These are phyloP conservation scores for Oryza meridionalis DNA, from an alignment of 176 grass and related monocot species.

Conservation along the genomic window DNA sequence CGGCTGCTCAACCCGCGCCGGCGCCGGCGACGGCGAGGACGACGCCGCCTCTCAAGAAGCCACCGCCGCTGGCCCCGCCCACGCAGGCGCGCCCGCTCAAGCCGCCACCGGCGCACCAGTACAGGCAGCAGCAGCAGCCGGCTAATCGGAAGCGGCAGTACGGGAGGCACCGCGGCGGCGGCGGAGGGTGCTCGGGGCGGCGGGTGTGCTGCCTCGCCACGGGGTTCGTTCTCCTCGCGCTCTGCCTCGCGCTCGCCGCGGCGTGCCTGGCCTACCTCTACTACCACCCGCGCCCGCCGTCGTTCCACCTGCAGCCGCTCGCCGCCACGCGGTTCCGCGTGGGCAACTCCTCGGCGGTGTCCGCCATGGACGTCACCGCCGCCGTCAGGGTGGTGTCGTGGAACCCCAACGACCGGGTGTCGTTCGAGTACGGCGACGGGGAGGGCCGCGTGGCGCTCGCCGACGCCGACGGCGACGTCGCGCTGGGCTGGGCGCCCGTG, in stretches of 20 bases:
- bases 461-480: slow-evolving; percentile 68
- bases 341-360: slow-evolving; percentile 35
- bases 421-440: slow-evolving; percentile 66
- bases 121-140: slow-evolving; percentile 17
- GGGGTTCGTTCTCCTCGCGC: slow-evolving; percentile 39
- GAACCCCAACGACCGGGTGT: slow-evolving; percentile 74
- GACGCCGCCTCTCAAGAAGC: slow-evolving; percentile 46
- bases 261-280: slow-evolving; percentile 80
- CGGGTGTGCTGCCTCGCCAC: slow-evolving; percentile 55
- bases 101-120: slow-evolving; percentile 53
- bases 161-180: slow-evolving; percentile 27
- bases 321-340: slow-evolving; percentile 51
- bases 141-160: slow-evolving; percentile 10
- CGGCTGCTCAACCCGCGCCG: not conserved
- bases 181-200: slow-evolving; percentile 46
- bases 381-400: slow-evolving; percentile 45
- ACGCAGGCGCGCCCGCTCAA: slow-evolving; percentile 51
- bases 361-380: slow-evolving; percentile 55
- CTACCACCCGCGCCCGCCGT: slow-evolving; percentile 71
- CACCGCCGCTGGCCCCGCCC: slow-evolving; percentile 45
- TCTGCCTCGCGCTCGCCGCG: slow-evolving; percentile 54
- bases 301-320: slow-evolving; percentile 71
- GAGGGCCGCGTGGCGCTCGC: slow-evolving; percentile 52
- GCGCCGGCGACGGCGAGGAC: not conserved
- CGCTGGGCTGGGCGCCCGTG: slow-evolving; percentile 57